Evolutionary conservation across 108 stramenopile genomes (phyloP).

Genomic region (Pseudonitzschia multiseries): DNA sequence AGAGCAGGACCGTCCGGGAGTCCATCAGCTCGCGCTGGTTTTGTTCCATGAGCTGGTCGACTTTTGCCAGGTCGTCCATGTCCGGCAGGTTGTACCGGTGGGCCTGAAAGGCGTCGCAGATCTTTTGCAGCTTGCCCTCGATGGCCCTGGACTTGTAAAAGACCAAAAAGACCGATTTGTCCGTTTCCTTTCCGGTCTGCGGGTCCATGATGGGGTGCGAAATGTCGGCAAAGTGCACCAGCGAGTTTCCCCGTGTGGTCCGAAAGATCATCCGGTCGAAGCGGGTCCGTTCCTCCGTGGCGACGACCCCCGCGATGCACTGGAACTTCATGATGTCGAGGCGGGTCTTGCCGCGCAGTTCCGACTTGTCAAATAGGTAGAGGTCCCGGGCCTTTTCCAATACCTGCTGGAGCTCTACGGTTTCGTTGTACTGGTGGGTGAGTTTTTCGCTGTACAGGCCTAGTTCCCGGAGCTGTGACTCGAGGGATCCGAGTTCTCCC

Average conservation of each 20-base stretch:
- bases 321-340: slow-evolving; percentile 93
- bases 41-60: slow-evolving; percentile 80
- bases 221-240: slow-evolving; percentile 92
- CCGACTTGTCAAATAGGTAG: slow-evolving; percentile 83
- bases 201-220: slow-evolving; percentile 89
- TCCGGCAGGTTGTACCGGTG: slow-evolving; percentile 95
- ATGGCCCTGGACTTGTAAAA: slow-evolving; percentile 94
- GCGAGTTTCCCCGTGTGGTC: slow-evolving; percentile 94
- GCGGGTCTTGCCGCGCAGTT: slow-evolving; percentile 54
- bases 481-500: slow-evolving; percentile 88
- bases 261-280: slow-evolving; percentile 98
- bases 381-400: slow-evolving; percentile 90
- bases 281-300: slow-evolving; percentile 83
- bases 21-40: slow-evolving; percentile 87
- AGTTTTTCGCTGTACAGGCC: slow-evolving; percentile 92
- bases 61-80: slow-evolving; percentile 84
- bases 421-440: slow-evolving; percentile 96
- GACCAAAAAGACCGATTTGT: slow-evolving; percentile 96
- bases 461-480: slow-evolving; percentile 89
- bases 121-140: slow-evolving; percentile 94
- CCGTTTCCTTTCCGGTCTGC: slow-evolving; percentile 64
- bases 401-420: slow-evolving; percentile 94
- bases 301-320: slow-evolving; percentile 91
- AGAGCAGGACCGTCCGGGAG: slow-evolving; percentile 83
- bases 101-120: slow-evolving; percentile 95